Evolutionary conservation across 768 basidiomycete species (phyloP), one percentile per base, ranked within the genome.

Genomic region (Russula virescens): DNA sequence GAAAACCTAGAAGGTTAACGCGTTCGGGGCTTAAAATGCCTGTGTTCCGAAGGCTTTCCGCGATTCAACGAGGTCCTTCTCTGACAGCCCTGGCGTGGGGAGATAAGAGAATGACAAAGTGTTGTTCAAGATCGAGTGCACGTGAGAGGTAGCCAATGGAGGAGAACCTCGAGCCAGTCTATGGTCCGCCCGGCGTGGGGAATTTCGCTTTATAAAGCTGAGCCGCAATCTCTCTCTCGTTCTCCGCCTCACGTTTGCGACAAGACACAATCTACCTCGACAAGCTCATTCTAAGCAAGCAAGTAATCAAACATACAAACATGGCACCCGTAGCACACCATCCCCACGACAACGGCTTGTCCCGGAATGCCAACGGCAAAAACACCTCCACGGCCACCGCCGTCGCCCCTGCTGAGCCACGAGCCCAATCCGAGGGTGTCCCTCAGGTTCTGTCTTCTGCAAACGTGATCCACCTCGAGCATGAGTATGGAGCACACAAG

Each of bases 401-500:
- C 25, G 4, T 52, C 23, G 45, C 43, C 9, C 5, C 51, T 8
- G 47, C 58, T 51, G 58, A 63, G n/a, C 9, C 62, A 55, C 58
- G 49, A 34, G 63, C 38, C 26, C 26, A 53, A 14, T 19, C 40
- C 1, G 45, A 23, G 10, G 18, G 4, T 23, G 19, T 66, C 62
- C 40, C 18, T 14, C n/a, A 18, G 18, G 75, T 74, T 66, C 59
- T 85, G 25, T 78, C 81, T 13, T 87, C 88, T n/a, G 80, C 80
- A 49, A 81, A 88, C 45, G 80, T 94, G 49, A 90, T 98, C 66
- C 77, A 79, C 49, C 79, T 94, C 67, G 94, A 98, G 73, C 83
- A 92, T 68, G 80, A 88, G 70, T 81, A 87, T 69, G 86, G 87
- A 34, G 92, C 92, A 58, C 92, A 94, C 81, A 94, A 94, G 93